Evolutionary conservation across 768 basidiomycete species (phyloP), one percentile per base, ranked within the genome.

Genomic region (Rhizopogon sp.): DNA sequence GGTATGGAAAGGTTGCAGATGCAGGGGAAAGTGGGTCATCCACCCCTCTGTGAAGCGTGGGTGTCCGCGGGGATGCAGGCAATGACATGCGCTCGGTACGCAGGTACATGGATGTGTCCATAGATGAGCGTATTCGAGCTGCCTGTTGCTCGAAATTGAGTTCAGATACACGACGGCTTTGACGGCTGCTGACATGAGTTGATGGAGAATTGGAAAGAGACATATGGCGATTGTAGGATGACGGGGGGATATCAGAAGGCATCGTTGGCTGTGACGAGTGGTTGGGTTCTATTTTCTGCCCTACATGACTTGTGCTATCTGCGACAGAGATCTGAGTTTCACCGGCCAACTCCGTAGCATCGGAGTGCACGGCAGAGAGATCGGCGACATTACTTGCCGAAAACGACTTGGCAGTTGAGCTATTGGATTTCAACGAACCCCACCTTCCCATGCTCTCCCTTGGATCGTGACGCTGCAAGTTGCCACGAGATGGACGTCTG

Each of bases 111-210:
- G 68, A 58, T 2, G 39, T 57, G 43, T 68, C 70, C 68, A 71
- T 71, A 1, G 68, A 70, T 3, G 61, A 68, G 5, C 68, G 63
- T 22, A 70, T 64, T 25, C 68, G 58, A n/a, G 68, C 70, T 1
- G 66, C 61, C 54, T 70, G 68, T 55, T 62, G 64, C 44, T 70
- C 68, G 2, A 70, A 60, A 31, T 35, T 58, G 43, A 60, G 60
- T 52, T 50, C 51, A 31, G 68, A 60, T 4, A 44, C 29, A n/a
- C 43, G 58, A 14, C 58, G 65, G 13, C 52, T 29, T 33, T 56
- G 58, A 20, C 46, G 55, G 35, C 57, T 58, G 22, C 53, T 53
- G 13, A 35, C 39, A 17, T 39, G 17, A 5, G 44, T 0, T 11
- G 50, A 41, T 4, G 62, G 59, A 1, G 61, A 58, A 1, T 44